Conservation (phyloP, 371 early-diverging fungal species). For the Enterocytospora artemiae region DNA sequence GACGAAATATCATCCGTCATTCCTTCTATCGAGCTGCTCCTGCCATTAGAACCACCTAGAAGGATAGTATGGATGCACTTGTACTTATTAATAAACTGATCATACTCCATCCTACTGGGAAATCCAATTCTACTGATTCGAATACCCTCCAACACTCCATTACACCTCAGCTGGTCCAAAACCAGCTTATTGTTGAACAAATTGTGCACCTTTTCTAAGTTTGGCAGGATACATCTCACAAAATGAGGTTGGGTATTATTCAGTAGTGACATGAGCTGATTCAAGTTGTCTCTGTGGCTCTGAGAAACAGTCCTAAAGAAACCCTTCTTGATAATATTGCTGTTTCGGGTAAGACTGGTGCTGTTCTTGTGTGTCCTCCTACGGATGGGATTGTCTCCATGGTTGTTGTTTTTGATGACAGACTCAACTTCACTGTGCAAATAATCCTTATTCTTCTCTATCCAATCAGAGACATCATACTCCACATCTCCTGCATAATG, state of each 20-base stretch:
- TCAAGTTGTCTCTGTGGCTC: conserved; percentile 83
- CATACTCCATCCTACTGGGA: conserved; percentile 80
- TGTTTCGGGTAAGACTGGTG: conserved; percentile 2
- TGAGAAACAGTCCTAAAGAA: conserved; percentile 74
- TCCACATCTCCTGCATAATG: conserved; percentile 97
- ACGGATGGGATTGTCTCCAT: conserved; percentile 19
- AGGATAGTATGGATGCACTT: conserved; percentile 61
- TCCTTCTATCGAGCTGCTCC: background rate
- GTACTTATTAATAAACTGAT: conserved; percentile 85
- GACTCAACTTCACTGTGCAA: conserved; percentile 82
- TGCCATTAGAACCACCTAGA: background rate
- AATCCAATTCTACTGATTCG: conserved; percentile 92
- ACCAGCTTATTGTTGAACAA: conserved; percentile 71
- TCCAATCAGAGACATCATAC: conserved; percentile 83
- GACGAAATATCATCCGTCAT: background rate
- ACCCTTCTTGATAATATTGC: conserved; percentile 60
- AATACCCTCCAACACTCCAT: conserved; percentile 97
- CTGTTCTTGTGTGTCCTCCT: conserved; percentile 1
- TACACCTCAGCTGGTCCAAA: conserved; percentile 87
- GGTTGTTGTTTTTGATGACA: background rate
- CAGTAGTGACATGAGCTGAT: conserved; percentile 73
- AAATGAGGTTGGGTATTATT: conserved; percentile 88
- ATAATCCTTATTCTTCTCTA: conserved; percentile 97
- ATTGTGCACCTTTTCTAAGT: conserved; percentile 75
- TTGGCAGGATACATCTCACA: conserved; percentile 96